Base-by-base conservation (phyloP, 2,329 filamentous ascomycete species). In the Fusarium albidum region DNA sequence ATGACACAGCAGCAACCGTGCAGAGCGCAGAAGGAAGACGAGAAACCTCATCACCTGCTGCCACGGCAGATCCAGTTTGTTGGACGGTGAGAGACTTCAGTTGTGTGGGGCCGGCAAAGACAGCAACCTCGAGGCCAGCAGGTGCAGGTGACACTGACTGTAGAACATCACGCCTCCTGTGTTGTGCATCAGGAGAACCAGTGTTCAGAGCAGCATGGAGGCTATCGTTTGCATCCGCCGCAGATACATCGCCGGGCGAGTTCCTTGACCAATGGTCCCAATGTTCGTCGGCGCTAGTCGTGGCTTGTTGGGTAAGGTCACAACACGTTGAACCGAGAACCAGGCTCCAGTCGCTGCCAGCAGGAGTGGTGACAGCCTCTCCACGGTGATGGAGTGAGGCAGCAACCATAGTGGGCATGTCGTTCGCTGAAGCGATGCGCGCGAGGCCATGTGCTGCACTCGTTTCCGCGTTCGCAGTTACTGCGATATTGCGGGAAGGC, bases 11-110 rank as follows among this genome's bases (percentile, higher is more conserved):
- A 42, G 35, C 38, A 31, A 49, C 26, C 9, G 31, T 15, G 38
- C 32, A 21, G 26, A 28, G 14, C 13, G 27, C 28, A 28, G 29
- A 47, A 45, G 37, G 57, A 55, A 5, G 43, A 45, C 45, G 34
- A 44, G 34, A 51, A 15, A 25, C 17, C 33, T 51, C 37, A 17
- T 46, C 58, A 45, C 18, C 58, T 37, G 15, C 15, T 17, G 33
- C 42, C 33, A 32, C 57, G 17, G 33, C 14, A 31, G 27, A 25
- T 47, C 21, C n/a, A 17, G 34, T 26, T 7, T 38, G 34, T 7
- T 38, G 34, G n/a, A 12, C 17, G 11, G 27, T 40, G 27, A 39
- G 34, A 14, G 32, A 37, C 10, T 26, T 26, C 11, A 32, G 17
- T 34, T 43, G 32, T 21, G 42, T 37, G 32, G 21, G 17, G 12